These are phyloP conservation scores for Flaveria linearis DNA, from an alignment of 129 eudicot genomes.

Conservation along the genomic window DNA sequence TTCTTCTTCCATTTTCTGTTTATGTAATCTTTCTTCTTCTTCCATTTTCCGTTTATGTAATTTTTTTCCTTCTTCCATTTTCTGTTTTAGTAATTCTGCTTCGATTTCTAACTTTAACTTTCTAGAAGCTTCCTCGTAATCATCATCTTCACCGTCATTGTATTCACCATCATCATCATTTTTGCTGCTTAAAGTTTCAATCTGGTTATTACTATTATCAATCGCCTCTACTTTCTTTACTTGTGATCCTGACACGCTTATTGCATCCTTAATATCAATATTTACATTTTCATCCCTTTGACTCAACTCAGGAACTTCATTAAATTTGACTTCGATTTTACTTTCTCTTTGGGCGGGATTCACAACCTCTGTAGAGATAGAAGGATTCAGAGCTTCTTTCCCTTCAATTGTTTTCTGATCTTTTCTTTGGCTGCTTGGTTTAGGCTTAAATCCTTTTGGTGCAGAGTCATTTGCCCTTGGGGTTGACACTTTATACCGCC, in stretches of 20 bases:
- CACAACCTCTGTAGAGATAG: slow-evolving; percentile 44
- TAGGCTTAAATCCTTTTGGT: slow-evolving; percentile 74
- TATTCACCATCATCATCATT: slow-evolving; percentile 14
- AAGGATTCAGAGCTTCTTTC: slow-evolving; percentile 43
- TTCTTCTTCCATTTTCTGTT: slow-evolving; percentile 21
- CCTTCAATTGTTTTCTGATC: slow-evolving; percentile 55
- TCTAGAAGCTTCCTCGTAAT: slow-evolving; percentile 40
- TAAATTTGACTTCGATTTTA: slow-evolving; percentile 27
- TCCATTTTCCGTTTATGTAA: slow-evolving; percentile 25
- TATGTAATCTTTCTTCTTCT: slow-evolving; percentile 40
- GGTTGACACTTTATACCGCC: slow-evolving; percentile 49
- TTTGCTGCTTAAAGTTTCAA: slow-evolving; percentile 9
- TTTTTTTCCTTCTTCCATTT: slow-evolving; percentile 26
- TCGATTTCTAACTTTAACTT: slow-evolving; percentile 68
- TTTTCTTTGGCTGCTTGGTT: slow-evolving; percentile 49
- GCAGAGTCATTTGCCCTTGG: slow-evolving; percentile 62
- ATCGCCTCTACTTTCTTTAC: slow-evolving; percentile 8
- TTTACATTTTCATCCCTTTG: slow-evolving; percentile 42
- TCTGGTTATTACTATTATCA: neutral
- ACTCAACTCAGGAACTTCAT: slow-evolving; percentile 37
- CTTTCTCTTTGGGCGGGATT: slow-evolving; percentile 38
- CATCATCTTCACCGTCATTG: slow-evolving; percentile 9
- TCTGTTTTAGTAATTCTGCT: slow-evolving; percentile 35
- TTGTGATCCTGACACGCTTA: slow-evolving; percentile 24
- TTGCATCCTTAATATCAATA: slow-evolving; percentile 27